phyloP scores from a whole-genome alignment of 106 monocot species.

The Posidonia australis region DNA sequence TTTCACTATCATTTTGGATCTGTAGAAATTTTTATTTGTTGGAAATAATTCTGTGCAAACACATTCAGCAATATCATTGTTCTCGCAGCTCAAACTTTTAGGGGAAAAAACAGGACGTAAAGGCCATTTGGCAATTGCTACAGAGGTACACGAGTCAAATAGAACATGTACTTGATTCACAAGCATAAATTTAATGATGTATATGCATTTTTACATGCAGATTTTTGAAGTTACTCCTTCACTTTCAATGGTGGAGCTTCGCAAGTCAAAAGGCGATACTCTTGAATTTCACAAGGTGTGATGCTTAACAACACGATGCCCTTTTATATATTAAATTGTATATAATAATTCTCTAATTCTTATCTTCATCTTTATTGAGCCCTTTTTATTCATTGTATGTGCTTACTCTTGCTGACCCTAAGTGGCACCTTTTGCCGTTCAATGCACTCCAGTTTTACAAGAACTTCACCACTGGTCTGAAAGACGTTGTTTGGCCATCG shows the following conservation, averaged over 20 bases:
- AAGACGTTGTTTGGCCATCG: slow-evolving; percentile 21
- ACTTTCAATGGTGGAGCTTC: slow-evolving; percentile 22
- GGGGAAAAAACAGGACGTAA: slow-evolving; percentile 84
- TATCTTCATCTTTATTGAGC: not conserved
- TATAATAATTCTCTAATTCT: not conserved
- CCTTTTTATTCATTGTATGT: not conserved
- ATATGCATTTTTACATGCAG: slow-evolving; percentile 2
- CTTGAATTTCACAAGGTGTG: slow-evolving; percentile 26
- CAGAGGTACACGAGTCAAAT: slow-evolving; percentile 38
- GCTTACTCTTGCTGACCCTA: not conserved
- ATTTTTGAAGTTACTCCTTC: slow-evolving; percentile 23
- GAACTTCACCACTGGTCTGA: slow-evolving; percentile 10
- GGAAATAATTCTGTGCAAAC: not conserved
- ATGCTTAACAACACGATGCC: not conserved
- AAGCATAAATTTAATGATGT: not conserved
- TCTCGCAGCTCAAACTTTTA: slow-evolving; percentile 60
- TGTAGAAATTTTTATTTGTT: not conserved
- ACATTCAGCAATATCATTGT: not conserved
- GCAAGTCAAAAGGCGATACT: slow-evolving; percentile 21
- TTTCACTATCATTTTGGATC: not conserved
- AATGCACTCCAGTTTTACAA: slow-evolving; percentile 14
- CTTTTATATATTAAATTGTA: not conserved
- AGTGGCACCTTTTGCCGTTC: not conserved
- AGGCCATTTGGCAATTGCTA: slow-evolving; percentile 70
- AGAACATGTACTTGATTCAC: not conserved